A percentile compares a stretch with the other conserved stretches of the same genome.
Evolutionary conservation across 495 filamentous ascomycete genomes (phyloP).

Genomic region (Parmelia sp.): DNA sequence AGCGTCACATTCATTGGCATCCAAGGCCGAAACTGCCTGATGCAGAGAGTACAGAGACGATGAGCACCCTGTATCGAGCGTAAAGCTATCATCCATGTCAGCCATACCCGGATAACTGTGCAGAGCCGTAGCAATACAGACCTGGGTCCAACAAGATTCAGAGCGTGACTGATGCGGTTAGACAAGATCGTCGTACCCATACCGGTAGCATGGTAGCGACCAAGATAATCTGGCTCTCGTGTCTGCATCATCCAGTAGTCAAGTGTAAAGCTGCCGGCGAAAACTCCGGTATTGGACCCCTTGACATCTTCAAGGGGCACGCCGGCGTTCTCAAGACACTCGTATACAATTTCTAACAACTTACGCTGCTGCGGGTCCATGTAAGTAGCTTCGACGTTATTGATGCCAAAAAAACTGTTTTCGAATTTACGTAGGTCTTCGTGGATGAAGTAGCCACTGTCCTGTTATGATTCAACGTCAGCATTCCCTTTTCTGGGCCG

Average conservation of each 20-base stretch:
- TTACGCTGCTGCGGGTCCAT: constrained; percentile 38
- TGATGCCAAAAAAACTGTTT: constrained; percentile 35
- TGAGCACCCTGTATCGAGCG: constrained; percentile 14
- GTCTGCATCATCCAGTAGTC: constrained; percentile 24
- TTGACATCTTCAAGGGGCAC: no score
- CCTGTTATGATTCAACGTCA: no score
- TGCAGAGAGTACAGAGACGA: constrained; percentile 9
- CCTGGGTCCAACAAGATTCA: constrained; percentile 24
- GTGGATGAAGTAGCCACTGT: no score
- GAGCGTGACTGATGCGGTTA: constrained; percentile 18
- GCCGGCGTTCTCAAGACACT: constrained; percentile 42
- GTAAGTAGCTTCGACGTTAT: constrained; percentile 29
- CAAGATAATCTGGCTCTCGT: constrained; percentile 21
- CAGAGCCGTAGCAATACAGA: not conserved
- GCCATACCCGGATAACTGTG: no score
- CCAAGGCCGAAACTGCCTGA: not conserved
- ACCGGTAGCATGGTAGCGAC: constrained; percentile 11
- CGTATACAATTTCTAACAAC: constrained; percentile 47
- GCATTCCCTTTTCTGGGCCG: no score
- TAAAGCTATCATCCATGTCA: not conserved
- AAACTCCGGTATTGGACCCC: constrained; percentile 22
- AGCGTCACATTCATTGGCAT: constrained; percentile 10
- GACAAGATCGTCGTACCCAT: not conserved
- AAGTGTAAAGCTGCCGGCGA: constrained; percentile 24
- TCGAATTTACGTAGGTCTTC: no score